These are phyloP conservation scores for Metschnikowia sp. DNA, from an alignment of 805 yeast species.

Conservation along the genomic window DNA sequence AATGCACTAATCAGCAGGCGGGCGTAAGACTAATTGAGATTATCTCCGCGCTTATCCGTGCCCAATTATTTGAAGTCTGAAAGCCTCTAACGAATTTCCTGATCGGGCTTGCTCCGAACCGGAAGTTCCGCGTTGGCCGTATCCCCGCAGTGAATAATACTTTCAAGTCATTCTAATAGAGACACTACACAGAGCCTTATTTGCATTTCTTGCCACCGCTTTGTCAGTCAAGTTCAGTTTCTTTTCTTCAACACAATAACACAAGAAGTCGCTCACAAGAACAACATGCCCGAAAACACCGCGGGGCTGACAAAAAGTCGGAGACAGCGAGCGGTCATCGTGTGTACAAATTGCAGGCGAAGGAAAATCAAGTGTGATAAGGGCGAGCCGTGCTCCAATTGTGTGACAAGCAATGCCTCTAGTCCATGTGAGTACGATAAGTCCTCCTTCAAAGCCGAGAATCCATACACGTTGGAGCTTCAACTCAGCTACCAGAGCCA, in stretches of 20 bases:
- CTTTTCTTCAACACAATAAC: too few species aligned
- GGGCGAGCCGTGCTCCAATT: constrained; percentile 25
- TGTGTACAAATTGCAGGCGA: constrained; percentile 30
- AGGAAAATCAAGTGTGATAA: constrained; percentile 34
- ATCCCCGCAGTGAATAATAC: background rate
- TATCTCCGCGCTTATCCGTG: too few species aligned
- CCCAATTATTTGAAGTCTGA: too few species aligned
- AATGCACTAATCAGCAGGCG: too few species aligned
- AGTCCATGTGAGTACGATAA: constrained; percentile 22
- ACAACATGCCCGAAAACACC: background rate
- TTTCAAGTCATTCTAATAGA: too few species aligned
- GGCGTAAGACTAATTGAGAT: too few species aligned
- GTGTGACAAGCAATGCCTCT: constrained; percentile 20
- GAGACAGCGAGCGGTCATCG: constrained; percentile 24
- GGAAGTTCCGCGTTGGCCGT: background rate
- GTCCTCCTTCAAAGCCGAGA: constrained; percentile 4
- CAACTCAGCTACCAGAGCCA: constrained; percentile 4
- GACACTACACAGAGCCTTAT: too few species aligned
- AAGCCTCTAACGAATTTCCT: background rate
- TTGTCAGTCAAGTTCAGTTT: too few species aligned
- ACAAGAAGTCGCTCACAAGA: background rate
- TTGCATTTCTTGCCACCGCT: too few species aligned
- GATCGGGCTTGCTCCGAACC: background rate
- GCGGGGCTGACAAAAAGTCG: constrained; percentile 7
- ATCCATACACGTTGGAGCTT: constrained; percentile 11